Evolutionary conservation across 129 eudicot species (phyloP), one percentile per base, ranked within the genome.

Genomic region (Lactuca sativa): DNA sequence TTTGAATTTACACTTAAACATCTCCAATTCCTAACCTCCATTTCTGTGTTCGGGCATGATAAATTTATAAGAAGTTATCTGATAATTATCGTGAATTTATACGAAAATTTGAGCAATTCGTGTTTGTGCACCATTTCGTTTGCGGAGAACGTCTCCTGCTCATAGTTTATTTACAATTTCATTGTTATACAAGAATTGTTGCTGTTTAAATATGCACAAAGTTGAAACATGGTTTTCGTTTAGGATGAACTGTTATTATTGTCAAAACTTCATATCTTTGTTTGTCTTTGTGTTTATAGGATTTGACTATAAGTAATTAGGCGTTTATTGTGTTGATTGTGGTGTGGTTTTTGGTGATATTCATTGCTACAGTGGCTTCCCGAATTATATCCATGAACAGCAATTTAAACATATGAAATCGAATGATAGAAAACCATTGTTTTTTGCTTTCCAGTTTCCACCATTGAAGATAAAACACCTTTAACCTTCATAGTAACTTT

Each of bases 271-370:
- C 4, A 58, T 58, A 16, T 58, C 16, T 59, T 32, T 32, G 18
- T 4, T 33, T 10, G 37, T 40, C 40, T 17, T 14, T 51, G 7
- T 67, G 72, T 34, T 31, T 52, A 31, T 9, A 51, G 49, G 14
- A 52, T 15, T 51, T 53, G 38, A 33, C 49, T 52, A 0, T 15
- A 49, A 4, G 0, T 67, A 4, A 32, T 57, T 14, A 4, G 51
- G 58, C 10, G 57, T 25, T 30, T 41, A 58, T 70, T 70, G 34
- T 70, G 58, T 30, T 59, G 30, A 0, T 1, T 12, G 62, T 34
- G n/a, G 12, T 47, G n/a, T 11, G 65, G 5, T 60, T 71, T 59
- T 6, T 33, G 12, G 14, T 57, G 33, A 55, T 21, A 68, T 68
- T 17, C 6, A 16, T 67, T 67, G 17, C 64, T 6, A 59, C 9